Conservation (phyloP, 768 basidiomycete species). For the Suillus decipiens region DNA sequence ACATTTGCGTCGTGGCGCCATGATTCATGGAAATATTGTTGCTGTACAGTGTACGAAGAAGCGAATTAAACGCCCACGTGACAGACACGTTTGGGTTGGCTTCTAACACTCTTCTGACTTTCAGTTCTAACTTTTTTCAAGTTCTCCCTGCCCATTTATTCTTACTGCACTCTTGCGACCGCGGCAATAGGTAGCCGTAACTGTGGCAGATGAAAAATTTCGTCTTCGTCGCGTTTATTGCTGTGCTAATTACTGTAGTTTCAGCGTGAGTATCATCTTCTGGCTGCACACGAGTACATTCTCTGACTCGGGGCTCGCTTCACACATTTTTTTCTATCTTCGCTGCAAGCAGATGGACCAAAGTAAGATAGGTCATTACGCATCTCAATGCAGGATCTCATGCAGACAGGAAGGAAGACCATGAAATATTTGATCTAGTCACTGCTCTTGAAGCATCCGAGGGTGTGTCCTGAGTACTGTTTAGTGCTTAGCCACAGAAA, state of each 20-base stretch:
- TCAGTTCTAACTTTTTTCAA: neutral
- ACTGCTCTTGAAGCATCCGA: slow-evolving; percentile 77
- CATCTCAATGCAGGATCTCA: slow-evolving; percentile 7
- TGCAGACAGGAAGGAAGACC: slow-evolving; percentile 65
- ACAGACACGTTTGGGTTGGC: neutral
- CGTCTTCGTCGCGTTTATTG: slow-evolving; percentile 48
- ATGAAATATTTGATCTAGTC: slow-evolving; percentile 96
- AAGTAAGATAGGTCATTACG: slow-evolving; percentile 41
- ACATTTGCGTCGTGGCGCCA: slow-evolving; percentile 70
- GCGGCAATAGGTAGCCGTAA: neutral
- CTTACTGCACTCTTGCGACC: neutral
- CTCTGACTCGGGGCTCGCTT: neutral
- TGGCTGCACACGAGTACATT: neutral
- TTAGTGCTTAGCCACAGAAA: neutral
- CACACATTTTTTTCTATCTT: neutral
- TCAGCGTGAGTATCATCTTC: slow-evolving; percentile 53
- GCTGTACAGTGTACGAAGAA: neutral
- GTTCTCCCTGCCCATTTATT: neutral
- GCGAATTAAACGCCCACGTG: neutral
- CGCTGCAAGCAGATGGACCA: slow-evolving; percentile 61
- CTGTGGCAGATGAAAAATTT: slow-evolving; percentile 49
- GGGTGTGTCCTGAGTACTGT: slow-evolving; percentile 43
- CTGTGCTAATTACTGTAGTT: slow-evolving; percentile 51
- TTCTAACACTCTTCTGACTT: too few species aligned
- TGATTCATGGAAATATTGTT: slow-evolving; percentile 22